A percentile compares a stretch with the other conserved stretches of the same genome.
Evolutionary conservation across 129 eudicot species (phyloP).

Genomic region (Lactuca sativa): DNA sequence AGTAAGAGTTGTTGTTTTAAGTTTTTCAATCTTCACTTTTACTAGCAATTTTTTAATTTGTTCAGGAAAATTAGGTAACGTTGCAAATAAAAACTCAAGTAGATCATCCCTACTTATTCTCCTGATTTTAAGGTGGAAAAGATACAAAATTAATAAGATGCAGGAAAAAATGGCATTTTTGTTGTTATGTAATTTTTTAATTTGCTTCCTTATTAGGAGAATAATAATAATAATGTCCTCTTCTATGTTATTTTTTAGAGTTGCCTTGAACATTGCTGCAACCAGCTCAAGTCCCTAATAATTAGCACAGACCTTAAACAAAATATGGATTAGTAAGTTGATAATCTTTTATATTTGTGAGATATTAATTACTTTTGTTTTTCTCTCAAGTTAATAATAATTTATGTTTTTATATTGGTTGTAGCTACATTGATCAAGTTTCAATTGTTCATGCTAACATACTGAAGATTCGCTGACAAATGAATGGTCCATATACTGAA

Average conservation of each 20-base stretch:
- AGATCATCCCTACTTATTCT: too few relatives aligned
- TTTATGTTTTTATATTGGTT: background rate
- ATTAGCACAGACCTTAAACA: slow-evolving; percentile 62
- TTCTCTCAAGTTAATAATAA: too few relatives aligned
- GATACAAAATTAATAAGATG: slow-evolving; percentile 89
- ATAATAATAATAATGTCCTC: background rate
- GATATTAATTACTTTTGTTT: too few relatives aligned
- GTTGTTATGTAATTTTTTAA: too few relatives aligned
- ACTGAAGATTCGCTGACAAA: too few relatives aligned
- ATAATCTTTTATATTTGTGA: background rate
- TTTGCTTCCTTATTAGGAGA: slow-evolving; percentile 14
- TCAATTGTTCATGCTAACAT: slow-evolving; percentile 37
- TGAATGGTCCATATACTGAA: too few relatives aligned
- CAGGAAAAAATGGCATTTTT: too few relatives aligned
- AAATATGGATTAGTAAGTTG: slow-evolving; percentile 68
- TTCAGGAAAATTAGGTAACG: too few relatives aligned
- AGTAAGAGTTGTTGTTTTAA: slow-evolving; percentile 42
- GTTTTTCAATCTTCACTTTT: slow-evolving; percentile 1
- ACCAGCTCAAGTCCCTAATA: slow-evolving; percentile 66
- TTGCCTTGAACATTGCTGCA: slow-evolving; percentile 81
- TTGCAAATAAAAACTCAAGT: too few relatives aligned
- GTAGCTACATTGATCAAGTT: slow-evolving; percentile 79
- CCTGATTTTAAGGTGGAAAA: slow-evolving; percentile 82
- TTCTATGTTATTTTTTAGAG: slow-evolving; percentile 41
- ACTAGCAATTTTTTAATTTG: slow-evolving; percentile 12